Base-by-base conservation (phyloP, 805 yeast species). In the Priceomyces fermenticarens region DNA sequence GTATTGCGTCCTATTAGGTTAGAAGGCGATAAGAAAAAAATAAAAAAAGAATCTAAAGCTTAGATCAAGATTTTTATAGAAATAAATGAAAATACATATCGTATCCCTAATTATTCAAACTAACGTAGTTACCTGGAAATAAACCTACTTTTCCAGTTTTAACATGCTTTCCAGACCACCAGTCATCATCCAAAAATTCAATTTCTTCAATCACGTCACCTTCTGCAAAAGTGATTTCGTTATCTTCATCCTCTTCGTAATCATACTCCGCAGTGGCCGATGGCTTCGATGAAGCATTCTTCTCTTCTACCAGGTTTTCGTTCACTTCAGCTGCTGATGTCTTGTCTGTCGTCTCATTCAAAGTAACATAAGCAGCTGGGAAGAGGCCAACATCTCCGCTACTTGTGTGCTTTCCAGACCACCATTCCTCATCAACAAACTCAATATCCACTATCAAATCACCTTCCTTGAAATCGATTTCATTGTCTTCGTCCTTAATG, bases 81-180 rank as follows among this genome's bases (percentile, higher is more conserved):
- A 27, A 10, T 27, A 10, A 10, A 10, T 11, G 10, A 27, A 27
- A 4, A 29, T 12, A 29, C 32, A 29, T 29, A 4, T 14, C 15
- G 4, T 12, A 4, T 12, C 9, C 10, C 41, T 41, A 51, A 14
- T 48, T 36, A 26, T 50, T 54, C 35, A 60, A 55, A 32, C 49
- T 52, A 37, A 93, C 98, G 58, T 86, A 88, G 65, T 88, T 89
- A 32, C 96, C 81, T 39, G 99, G 99, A 81, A 91, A 90, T 41
- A 91, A 71, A 43, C 93, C 93, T 50, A 77, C 75, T 51, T 80
- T 85, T 34, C 96, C 97, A 26, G 80, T 67, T 43, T 63, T 73
- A 16, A 58, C 42, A 52, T 83, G 73, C 46, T 78, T 81, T 38
- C 99, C 99, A 40, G 85, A 73, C 98, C 98, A 93, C 99, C 99